Percentiles rank a stretch among this genome's conserved stretches.
These are phyloP conservation scores for Lolium multiflorum DNA, from an alignment of 176 grass and related monocot genomes.

Conservation along the genomic window DNA sequence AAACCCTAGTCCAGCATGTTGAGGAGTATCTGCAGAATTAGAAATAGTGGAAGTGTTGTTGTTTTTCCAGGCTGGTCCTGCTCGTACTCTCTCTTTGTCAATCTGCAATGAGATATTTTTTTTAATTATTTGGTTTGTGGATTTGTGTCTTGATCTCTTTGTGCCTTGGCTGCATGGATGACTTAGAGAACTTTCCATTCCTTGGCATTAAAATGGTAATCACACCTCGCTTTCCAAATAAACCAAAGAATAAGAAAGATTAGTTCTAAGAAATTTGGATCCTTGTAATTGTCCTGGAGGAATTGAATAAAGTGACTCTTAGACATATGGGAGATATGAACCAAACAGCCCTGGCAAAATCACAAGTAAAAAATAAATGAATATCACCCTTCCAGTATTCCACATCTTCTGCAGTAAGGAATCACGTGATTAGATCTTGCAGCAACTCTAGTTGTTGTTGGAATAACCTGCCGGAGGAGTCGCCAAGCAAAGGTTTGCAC, in stretches of 20 bases:
- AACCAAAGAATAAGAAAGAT: background rate
- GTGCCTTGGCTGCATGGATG: background rate
- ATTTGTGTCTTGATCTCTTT: background rate
- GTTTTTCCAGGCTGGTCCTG: background rate
- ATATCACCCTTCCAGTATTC: background rate
- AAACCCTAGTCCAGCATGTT: background rate
- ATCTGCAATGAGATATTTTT: background rate
- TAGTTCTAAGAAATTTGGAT: background rate
- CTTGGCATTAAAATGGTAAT: background rate
- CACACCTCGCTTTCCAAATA: background rate
- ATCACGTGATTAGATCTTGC: background rate
- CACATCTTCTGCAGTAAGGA: background rate
- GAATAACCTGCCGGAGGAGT: background rate
- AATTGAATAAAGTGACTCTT: background rate
- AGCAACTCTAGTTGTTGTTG: background rate
- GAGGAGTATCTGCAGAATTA: background rate
- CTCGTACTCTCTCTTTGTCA: background rate
- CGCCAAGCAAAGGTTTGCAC: background rate
- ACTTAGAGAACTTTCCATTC: background rate
- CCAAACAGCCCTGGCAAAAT: background rate
- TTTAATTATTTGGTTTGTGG: background rate
- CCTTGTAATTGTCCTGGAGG: background rate
- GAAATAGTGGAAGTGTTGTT: background rate
- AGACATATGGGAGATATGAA: background rate
- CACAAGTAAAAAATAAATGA: background rate